These are phyloP conservation scores for Tulasnella sp. DNA, from an alignment of 768 basidiomycete species.

Conservation along the genomic window DNA sequence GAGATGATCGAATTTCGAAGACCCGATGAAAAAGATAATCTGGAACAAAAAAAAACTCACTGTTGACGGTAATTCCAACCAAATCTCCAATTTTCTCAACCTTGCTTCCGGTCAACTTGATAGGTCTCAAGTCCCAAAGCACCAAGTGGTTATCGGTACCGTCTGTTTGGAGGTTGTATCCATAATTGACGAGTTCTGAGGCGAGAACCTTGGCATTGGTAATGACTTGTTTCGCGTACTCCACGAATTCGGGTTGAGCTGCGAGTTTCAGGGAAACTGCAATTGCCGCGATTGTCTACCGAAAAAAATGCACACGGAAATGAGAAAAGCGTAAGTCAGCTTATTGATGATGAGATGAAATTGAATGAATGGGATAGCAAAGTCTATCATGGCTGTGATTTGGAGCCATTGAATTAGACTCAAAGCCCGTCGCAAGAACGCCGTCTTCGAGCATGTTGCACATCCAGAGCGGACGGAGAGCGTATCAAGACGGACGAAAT, in stretches of 20 bases:
- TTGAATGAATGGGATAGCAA: no score
- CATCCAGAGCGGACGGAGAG: no score
- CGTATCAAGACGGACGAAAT: no score
- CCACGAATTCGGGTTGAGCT: constrained; percentile 74
- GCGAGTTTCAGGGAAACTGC: constrained; percentile 90
- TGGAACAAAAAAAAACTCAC: constrained; percentile 32
- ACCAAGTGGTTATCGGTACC: constrained; percentile 98
- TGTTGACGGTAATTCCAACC: constrained; percentile 92
- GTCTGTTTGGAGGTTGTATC: constrained; percentile 92
- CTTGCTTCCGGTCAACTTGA: constrained; percentile 94
- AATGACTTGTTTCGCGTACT: constrained; percentile 91
- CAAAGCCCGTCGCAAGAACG: no score
- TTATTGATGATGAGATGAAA: no score
- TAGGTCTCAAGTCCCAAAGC: constrained; percentile 92
- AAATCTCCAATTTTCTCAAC: constrained; percentile 97
- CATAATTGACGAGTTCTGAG: constrained; percentile 52
- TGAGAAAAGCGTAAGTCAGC: no score
- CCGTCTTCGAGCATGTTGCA: no score
- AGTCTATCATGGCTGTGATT: no score
- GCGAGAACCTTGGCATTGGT: constrained; percentile 73
- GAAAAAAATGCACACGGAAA: no score
- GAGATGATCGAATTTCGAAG: no score
- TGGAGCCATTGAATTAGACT: no score
- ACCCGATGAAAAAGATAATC: neutral
- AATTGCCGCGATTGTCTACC: constrained; percentile 92